Evolutionary conservation across 306 rosid genomes (phyloP).

Genomic region (Lithocarpus polystachyus): DNA sequence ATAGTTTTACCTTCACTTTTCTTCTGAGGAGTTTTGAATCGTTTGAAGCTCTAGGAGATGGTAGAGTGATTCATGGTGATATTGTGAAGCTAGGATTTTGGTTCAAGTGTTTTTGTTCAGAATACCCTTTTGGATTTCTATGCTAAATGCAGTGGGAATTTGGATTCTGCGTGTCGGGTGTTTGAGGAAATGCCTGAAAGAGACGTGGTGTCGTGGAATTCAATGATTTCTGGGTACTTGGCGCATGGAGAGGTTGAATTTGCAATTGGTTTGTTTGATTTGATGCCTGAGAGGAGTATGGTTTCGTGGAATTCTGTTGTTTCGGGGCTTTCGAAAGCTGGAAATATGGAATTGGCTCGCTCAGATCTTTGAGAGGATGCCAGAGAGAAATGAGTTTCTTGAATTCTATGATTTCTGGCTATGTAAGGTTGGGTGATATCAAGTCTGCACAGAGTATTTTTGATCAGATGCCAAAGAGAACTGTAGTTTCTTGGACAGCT

Average conservation of each 20-base stretch:
- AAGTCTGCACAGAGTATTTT: constrained; percentile 24
- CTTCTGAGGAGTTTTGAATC: constrained; percentile 26
- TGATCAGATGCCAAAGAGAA: constrained; percentile 25
- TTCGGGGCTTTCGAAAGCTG: constrained; percentile 33
- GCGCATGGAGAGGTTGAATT: constrained; percentile 1
- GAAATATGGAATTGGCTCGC: constrained; percentile 22
- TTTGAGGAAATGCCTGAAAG: constrained; percentile 32
- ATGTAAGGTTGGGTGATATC: constrained; percentile 20
- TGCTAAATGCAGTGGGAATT: constrained; percentile 8
- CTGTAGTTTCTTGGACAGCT: constrained; percentile 28
- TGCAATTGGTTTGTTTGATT: constrained; percentile 21
- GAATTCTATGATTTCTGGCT: constrained; percentile 27
- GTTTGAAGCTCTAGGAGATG: constrained; percentile 14
- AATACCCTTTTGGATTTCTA: constrained; percentile 34
- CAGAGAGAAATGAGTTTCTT: constrained; percentile 25
- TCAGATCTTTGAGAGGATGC: constrained; percentile 22
- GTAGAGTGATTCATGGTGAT: constrained; percentile 23
- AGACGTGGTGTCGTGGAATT: constrained; percentile 33
- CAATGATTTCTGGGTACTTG: constrained; percentile 26
- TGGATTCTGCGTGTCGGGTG: constrained; percentile 20
- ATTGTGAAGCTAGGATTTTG: constrained; percentile 28
- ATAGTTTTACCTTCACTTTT: constrained; percentile 29
- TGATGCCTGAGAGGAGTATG: constrained; percentile 22
- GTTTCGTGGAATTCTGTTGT: constrained; percentile 34
- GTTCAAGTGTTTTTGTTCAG: constrained; percentile 27